Evolutionary conservation across 768 basidiomycete genomes (phyloP).

Genomic region (Glaciozyma martinii): DNA sequence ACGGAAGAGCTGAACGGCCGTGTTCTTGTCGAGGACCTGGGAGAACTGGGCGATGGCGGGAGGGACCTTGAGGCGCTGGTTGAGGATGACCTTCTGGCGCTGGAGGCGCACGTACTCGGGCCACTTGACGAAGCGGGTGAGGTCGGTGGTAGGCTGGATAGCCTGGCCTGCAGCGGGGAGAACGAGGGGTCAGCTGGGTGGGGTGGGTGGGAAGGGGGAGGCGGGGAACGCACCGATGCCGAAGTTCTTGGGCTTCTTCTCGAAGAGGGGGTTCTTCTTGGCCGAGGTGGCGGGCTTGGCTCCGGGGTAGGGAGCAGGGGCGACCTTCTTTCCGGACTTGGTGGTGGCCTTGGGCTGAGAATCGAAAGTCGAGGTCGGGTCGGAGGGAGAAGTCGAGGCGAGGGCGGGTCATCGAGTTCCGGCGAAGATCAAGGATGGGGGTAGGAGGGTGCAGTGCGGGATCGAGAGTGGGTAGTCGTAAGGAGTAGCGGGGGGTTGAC

Average conservation of each 20-base stretch:
- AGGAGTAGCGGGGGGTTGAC: not conserved
- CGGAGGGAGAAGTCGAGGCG: not conserved
- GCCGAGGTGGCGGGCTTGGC: constrained; percentile 42
- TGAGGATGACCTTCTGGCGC: constrained; percentile 94
- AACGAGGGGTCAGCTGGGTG: not conserved
- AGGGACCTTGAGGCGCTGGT: constrained; percentile 96
- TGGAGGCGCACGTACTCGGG: constrained; percentile 97
- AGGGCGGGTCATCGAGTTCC: constrained; percentile 5
- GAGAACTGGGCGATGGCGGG: constrained; percentile 95
- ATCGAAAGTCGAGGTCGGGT: not conserved
- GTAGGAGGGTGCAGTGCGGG: not conserved
- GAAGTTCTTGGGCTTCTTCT: constrained; percentile 78
- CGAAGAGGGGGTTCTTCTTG: constrained; percentile 84
- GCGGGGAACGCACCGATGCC: constrained; percentile 34
- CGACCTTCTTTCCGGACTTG: constrained; percentile 53
- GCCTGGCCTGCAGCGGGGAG: constrained; percentile 63
- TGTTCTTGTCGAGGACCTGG: constrained; percentile 97
- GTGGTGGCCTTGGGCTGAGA: constrained; percentile 41
- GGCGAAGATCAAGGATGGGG: not conserved
- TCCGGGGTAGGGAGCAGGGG: constrained; percentile 58
- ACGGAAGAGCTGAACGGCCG: constrained; percentile 95
- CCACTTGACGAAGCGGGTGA: constrained; percentile 99
- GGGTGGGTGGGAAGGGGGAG: not conserved
- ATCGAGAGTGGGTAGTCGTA: not conserved
- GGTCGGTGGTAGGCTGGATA: constrained; percentile 75